Base-by-base conservation (phyloP, 2,329 filamentous ascomycete species). In the Gliomastix tumulicola region DNA sequence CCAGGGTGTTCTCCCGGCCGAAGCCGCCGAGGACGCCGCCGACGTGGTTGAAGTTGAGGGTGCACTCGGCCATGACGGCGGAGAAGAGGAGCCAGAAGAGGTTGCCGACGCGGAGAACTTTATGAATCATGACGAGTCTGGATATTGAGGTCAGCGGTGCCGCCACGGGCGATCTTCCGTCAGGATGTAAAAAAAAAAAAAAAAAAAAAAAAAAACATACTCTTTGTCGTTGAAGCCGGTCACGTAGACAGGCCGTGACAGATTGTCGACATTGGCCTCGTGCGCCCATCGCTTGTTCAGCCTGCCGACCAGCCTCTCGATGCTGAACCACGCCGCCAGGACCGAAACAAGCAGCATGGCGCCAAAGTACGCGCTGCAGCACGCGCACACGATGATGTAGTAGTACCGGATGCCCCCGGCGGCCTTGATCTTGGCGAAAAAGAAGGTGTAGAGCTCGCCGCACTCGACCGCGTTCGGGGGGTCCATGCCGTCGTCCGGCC, bases 21-120 rank as follows among this genome's bases (percentile, higher is more conserved):
- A 23, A 31, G 10, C 44, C 45, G 21, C 48, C 47, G 6, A 50
- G 45, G 8, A 50, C 48, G 16, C 36, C 37, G 16, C 34, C 23
- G 7, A 53, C 35, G 39, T 51, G 41, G 39, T 54, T 54, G 38
- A 44, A 48, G 41, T 51, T 51, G 28, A 54, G 44, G 2, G 50
- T 50, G 31, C 42, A 41, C 28, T 54, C 49, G 37, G 51, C 43
- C 18, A 44, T 48, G n/a, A 47, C 17, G 30, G 43, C 38, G 1
- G 46, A 51, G 41, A 46, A 53, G 37, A 51, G 18, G 19, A 54
- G 44, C 49, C 48, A 53, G 22, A 47, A 23, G 9, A 49, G 30
- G 36, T 50, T 53, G 18, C 39, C 32, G 20, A 49, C 34, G 20
- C 49, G 46, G 3, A 53, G 43, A 21, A 47, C 27, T 17, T 45